Evolutionary conservation across 73 alveolate species (phyloP).

Genomic region (Paramecium sonneborni): DNA sequence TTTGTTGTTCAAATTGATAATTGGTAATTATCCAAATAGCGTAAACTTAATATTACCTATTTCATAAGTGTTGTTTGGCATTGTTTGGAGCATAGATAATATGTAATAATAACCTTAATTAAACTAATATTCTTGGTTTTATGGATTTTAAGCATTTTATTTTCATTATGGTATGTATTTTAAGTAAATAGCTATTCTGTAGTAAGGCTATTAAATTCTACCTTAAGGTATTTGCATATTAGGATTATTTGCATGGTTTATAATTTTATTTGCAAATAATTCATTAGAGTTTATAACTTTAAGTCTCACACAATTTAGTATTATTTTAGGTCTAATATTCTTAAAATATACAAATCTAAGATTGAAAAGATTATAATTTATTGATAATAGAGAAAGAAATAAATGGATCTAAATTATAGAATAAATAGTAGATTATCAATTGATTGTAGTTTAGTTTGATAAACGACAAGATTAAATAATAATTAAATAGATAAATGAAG

Average conservation of each 20-base stretch:
- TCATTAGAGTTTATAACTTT: background rate
- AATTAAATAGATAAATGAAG: background rate
- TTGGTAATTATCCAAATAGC: too few species aligned
- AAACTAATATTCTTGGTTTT: too few species aligned
- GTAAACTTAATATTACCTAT: too few species aligned
- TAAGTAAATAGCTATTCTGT: background rate
- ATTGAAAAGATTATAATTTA: background rate
- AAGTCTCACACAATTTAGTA: background rate
- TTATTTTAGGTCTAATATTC: background rate
- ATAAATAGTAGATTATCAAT: background rate
- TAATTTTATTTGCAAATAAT: background rate
- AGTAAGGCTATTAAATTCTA: background rate
- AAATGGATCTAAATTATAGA: background rate
- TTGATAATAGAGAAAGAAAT: background rate
- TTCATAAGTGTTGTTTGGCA: too few species aligned
- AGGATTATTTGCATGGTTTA: background rate
- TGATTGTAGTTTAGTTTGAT: background rate
- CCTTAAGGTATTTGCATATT: background rate
- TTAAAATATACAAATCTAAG: background rate
- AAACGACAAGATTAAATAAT: background rate
- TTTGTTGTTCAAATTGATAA: too few species aligned
- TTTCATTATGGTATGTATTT: too few species aligned
- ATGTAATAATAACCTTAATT: too few species aligned
- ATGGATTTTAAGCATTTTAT: too few species aligned
- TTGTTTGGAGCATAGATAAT: too few species aligned